Percentiles rank a stretch among this genome's conserved stretches.
Conservation (phyloP, 2,329 filamentous ascomycete species). For the Penicillium sp. region DNA sequence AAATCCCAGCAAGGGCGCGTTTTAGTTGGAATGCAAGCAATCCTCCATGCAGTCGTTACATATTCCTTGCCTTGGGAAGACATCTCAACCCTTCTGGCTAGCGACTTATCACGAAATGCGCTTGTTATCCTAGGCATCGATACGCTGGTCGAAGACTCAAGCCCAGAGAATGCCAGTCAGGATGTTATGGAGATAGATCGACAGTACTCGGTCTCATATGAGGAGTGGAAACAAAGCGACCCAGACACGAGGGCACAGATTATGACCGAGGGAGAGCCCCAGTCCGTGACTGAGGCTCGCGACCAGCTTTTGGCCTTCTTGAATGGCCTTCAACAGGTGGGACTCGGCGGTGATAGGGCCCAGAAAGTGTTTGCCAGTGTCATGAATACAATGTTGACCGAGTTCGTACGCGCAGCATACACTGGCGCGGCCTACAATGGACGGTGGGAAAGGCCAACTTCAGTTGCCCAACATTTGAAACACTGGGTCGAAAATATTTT, state of each 20-base stretch:
- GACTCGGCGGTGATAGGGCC: conserved; percentile 55
- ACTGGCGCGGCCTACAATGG: conserved; percentile 56
- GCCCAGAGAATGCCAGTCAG: conserved; percentile 16
- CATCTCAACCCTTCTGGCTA: conserved; percentile 46
- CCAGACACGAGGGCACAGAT: conserved; percentile 28
- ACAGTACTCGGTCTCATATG: conserved; percentile 38
- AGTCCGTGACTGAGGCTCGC: conserved; percentile 30
- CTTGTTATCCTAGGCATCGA: conserved; percentile 45
- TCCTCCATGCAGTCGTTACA: conserved; percentile 49
- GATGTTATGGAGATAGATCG: conserved; percentile 43
- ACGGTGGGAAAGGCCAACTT: conserved; percentile 55
- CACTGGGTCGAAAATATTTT: conserved; percentile 59
- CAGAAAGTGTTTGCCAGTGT: conserved; percentile 60
- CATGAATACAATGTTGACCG: conserved; percentile 58
- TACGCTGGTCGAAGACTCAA: conserved; percentile 25
- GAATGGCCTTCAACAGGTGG: conserved; percentile 51
- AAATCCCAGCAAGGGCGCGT: conserved; percentile 27
- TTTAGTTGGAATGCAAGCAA: conserved; percentile 40
- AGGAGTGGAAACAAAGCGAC: conserved; percentile 36
- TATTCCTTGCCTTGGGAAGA: conserved; percentile 46
- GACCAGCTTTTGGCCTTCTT: conserved; percentile 43
- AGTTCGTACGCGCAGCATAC: conserved; percentile 58
- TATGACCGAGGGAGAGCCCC: conserved; percentile 35
- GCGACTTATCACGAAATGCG: conserved; percentile 46
- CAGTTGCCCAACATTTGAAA: conserved; percentile 51